Conservation (phyloP, 768 basidiomycete species). For the Neoboletus brunneissimus region DNA sequence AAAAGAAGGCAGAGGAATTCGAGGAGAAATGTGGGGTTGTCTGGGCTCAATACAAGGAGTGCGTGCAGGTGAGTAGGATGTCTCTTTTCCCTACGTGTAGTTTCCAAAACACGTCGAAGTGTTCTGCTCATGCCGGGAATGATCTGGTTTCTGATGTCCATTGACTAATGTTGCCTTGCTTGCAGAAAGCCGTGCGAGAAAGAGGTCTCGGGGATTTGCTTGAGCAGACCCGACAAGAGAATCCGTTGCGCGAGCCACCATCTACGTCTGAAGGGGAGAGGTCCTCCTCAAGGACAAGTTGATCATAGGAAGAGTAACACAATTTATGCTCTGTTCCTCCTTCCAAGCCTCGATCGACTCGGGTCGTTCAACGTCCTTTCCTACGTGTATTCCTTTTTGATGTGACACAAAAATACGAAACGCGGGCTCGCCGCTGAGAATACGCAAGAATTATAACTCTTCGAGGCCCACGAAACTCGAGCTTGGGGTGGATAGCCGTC, state of each 20-base stretch:
- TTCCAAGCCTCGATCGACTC: neutral
- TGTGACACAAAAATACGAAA: neutral
- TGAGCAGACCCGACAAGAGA: constrained; percentile 76
- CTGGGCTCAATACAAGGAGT: constrained; percentile 77
- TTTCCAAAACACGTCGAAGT: neutral
- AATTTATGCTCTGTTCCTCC: neutral
- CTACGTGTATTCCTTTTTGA: neutral
- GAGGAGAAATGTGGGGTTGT: constrained; percentile 79
- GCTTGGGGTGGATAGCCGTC: neutral
- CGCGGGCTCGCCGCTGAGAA: neutral
- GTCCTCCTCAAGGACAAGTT: constrained; percentile 14
- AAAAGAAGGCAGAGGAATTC: constrained; percentile 84
- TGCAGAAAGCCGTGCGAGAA: constrained; percentile 74
- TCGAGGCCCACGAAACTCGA: neutral
- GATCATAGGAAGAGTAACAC: neutral
- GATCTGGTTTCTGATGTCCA: neutral
- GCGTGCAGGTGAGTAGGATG: constrained; percentile 66
- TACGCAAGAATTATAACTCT: neutral
- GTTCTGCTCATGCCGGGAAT: neutral
- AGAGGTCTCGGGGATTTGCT: constrained; percentile 75
- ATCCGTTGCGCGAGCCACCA: constrained; percentile 65
- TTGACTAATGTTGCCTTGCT: neutral
- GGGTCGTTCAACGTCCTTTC: neutral
- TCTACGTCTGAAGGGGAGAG: constrained; percentile 18
- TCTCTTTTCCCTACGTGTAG: neutral